Conservation (phyloP, 176 grass and related monocot genomes). For the Zea luxurians region DNA sequence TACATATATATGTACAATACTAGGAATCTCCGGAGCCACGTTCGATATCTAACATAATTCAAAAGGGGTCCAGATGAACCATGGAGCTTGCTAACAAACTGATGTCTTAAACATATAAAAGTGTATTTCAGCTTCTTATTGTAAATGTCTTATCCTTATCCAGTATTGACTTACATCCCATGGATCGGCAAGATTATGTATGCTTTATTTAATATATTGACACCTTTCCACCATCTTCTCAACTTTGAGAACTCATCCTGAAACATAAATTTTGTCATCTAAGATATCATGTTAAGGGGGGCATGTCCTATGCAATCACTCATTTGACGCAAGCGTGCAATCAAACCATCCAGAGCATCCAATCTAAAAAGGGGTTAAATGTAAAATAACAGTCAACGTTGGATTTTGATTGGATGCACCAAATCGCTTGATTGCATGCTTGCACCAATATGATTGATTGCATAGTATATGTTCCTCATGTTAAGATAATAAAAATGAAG, state of each 20-base stretch:
- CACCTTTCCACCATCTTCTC: conserved; percentile 99
- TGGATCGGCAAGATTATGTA: conserved; percentile 95
- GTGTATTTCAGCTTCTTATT: background rate
- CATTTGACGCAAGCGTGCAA: too few species aligned
- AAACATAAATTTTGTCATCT: conserved; percentile 25
- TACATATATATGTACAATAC: background rate
- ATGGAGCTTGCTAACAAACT: background rate
- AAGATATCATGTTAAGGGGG: conserved; percentile 11
- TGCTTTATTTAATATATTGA: conserved; percentile 78
- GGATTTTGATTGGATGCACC: too few species aligned
- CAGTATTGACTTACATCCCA: conserved; percentile 66
- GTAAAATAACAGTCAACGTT: too few species aligned
- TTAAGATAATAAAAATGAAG: conserved; percentile 20
- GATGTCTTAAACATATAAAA: conserved; percentile 14
- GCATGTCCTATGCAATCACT: too few species aligned
- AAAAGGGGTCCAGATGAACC: background rate
- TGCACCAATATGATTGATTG: too few species aligned
- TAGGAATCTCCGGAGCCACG: conserved; percentile 15
- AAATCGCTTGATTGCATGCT: too few species aligned
- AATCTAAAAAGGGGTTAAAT: too few species aligned
- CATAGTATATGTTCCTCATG: background rate
- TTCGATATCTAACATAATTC: background rate
- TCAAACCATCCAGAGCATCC: too few species aligned
- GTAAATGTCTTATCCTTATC: background rate
- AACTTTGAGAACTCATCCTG: conserved; percentile 64